Evolutionary conservation across 257 asterid genomes (phyloP).

Genomic region (Fraxinus excelsior): DNA sequence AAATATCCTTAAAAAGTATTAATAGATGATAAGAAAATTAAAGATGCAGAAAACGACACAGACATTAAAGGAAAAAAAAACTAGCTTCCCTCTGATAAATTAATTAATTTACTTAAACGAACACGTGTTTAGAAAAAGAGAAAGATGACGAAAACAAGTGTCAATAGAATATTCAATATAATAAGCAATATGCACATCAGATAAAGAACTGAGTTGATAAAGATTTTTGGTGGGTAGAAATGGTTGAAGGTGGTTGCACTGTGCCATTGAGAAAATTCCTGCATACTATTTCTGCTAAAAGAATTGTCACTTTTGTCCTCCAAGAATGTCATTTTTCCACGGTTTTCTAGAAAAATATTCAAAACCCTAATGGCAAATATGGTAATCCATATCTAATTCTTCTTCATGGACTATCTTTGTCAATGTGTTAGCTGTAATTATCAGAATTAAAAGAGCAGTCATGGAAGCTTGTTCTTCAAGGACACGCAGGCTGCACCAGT

Average conservation of each 20-base stretch:
- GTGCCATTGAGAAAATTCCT: conserved; percentile 22
- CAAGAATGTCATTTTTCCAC: not conserved
- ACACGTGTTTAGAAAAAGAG: not conserved
- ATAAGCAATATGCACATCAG: conserved; percentile 34
- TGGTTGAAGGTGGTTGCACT: conserved; percentile 87
- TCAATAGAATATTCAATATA: conserved; percentile 19
- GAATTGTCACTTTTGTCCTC: not conserved
- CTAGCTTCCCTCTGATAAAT: no score
- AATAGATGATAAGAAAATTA: no score
- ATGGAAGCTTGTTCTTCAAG: conserved; percentile 65
- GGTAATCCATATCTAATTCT: conserved; percentile 21
- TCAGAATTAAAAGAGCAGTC: conserved; percentile 37
- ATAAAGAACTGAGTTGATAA: conserved; percentile 18
- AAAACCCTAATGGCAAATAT: no score
- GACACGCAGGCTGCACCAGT: conserved; percentile 33
- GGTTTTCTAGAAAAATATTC: not conserved
- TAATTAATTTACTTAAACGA: no score
- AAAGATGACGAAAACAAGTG: conserved; percentile 21
- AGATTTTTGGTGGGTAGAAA: conserved; percentile 66
- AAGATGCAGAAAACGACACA: no score
- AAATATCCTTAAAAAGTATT: no score
- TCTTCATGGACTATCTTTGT: conserved; percentile 57
- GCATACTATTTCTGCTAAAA: conserved; percentile 2
- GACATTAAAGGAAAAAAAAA: no score
- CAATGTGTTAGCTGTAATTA: conserved; percentile 82